Evolutionary conservation across 192 early-diverging fungal genomes (phyloP), one percentile per base, ranked within the genome.

Genomic region (Backusella circina): DNA sequence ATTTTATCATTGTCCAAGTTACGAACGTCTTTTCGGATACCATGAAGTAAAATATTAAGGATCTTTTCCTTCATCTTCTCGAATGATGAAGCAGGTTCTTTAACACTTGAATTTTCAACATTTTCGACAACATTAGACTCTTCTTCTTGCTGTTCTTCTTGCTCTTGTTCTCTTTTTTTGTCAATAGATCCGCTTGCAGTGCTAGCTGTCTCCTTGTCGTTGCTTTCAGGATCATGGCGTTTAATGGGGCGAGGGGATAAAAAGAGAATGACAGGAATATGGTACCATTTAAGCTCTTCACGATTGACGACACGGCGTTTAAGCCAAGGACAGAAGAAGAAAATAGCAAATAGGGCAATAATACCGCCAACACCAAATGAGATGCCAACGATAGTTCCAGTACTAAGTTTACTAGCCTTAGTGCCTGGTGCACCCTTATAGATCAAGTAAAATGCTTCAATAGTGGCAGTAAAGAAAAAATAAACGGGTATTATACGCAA

Each of bases 251-350:
- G 89, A 74, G 83, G 77, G 72, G 80, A 82, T 38, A 93, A 78
- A 72, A 88, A 84, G 69, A 85, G 84, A 74, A 89, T 84, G 65
- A 90, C 77, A 61, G 87, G 86, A 31, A 92, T 76, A 44, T 94
- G 93, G 82, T 93, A 93, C 92, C 90, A 94, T 66, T 81, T 85
- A 33, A 95, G 72, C 37, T 87, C 76, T 73, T 94, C 93, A 67
- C 90, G 86, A 44, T 86, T 87, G 38, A 88, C 77, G 31, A 94
- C 78, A 32, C 79, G 78, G 66, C 93, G 92, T 50, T 82, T 80
- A 35, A 94, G 80, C 85, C 85, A 95, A 39, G 87, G 86, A 71
- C 86, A 81, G 79, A 91, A 84, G 83, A 94, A 93, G 83, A 90
- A 80, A 83, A 84, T 84, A 51, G 82, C 68, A 75, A 89, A 87